phyloP scores from a whole-genome alignment of 768 basidiomycete genomes.

The Suillus ampliporus region DNA sequence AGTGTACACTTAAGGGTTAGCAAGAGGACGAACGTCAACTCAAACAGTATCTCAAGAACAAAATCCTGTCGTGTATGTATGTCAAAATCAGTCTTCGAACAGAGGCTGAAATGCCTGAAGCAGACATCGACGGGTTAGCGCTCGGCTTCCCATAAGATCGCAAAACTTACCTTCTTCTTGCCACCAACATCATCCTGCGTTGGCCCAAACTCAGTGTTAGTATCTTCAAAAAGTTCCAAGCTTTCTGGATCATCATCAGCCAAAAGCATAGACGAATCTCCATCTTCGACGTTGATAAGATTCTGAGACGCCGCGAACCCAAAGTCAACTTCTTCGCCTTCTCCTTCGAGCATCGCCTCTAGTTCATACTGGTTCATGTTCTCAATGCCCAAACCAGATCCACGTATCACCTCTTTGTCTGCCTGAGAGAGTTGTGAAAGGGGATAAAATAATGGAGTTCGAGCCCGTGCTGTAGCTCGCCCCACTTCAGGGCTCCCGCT shows the following conservation, averaged over 20 bases:
- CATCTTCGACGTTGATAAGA: conserved; percentile 6
- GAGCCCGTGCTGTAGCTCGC: conserved; percentile 11
- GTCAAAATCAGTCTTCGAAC: conserved; percentile 35
- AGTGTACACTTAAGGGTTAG: neutral
- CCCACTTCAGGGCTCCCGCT: conserved; percentile 5
- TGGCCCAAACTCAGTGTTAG: conserved; percentile 31
- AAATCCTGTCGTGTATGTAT: neutral
- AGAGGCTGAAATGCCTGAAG: conserved; percentile 37
- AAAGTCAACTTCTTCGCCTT: conserved; percentile 40
- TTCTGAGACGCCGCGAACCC: conserved; percentile 13
- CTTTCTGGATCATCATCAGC: conserved; percentile 22
- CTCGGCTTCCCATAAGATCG: neutral
- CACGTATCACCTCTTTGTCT: conserved; percentile 56
- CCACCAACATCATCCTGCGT: conserved; percentile 34
- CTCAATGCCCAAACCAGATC: conserved; percentile 71
- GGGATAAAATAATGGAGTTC: conserved; percentile 48
- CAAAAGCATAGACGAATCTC: conserved; percentile 2
- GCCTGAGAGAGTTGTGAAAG: conserved; percentile 66
- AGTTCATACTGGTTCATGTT: conserved; percentile 68
- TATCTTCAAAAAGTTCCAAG: conserved; percentile 37
- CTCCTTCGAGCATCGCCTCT: conserved; percentile 46
- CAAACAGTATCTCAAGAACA: neutral
- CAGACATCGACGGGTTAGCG: neutral
- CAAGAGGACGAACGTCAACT: too few species aligned
- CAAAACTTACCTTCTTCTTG: conserved; percentile 28